phyloP scores from a whole-genome alignment of 2,329 filamentous ascomycete genomes.

The Ramularia collo-cygni region DNA sequence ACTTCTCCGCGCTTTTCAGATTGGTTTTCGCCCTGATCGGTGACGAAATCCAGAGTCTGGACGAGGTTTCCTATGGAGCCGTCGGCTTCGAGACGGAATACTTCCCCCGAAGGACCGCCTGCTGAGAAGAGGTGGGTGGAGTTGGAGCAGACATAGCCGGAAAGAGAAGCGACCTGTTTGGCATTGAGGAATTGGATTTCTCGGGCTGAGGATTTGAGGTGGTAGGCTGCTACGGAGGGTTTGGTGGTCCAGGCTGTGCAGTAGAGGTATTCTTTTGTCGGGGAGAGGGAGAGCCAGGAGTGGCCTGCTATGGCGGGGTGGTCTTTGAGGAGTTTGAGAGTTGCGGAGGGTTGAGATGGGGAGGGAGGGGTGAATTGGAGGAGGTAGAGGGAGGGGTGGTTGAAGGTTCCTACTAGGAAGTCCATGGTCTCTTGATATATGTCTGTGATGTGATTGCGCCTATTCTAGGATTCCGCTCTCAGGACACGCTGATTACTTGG shows the following conservation, averaged over 20 bases:
- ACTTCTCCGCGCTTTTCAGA: constrained; percentile 23
- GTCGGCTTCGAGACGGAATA: constrained; percentile 25
- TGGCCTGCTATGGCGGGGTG: constrained; percentile 29
- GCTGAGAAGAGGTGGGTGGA: constrained; percentile 28
- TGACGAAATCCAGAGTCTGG: constrained; percentile 29
- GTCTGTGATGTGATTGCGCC: too few species aligned
- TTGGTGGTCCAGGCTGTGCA: constrained; percentile 31
- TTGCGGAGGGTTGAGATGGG: constrained; percentile 3
- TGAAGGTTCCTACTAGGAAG: constrained; percentile 32
- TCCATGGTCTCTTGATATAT: too few species aligned
- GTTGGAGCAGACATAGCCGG: constrained; percentile 29
- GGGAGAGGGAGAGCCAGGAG: constrained; percentile 31
- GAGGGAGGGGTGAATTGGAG: constrained; percentile 25
- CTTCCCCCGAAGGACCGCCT: constrained; percentile 30
- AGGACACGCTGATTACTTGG: too few species aligned
- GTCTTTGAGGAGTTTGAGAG: constrained; percentile 21
- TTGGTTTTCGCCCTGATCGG: constrained; percentile 22
- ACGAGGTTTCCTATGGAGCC: constrained; percentile 27
- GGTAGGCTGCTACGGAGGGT: constrained; percentile 29
- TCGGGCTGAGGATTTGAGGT: constrained; percentile 16
- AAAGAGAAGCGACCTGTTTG: constrained; percentile 24
- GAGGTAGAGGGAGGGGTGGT: constrained; percentile 26
- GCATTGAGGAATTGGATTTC: constrained; percentile 28
- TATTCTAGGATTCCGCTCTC: too few species aligned
- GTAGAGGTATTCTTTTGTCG: constrained; percentile 26